phyloP scores from a whole-genome alignment of 2,329 filamentous ascomycete genomes.

The Didymella glomerata region DNA sequence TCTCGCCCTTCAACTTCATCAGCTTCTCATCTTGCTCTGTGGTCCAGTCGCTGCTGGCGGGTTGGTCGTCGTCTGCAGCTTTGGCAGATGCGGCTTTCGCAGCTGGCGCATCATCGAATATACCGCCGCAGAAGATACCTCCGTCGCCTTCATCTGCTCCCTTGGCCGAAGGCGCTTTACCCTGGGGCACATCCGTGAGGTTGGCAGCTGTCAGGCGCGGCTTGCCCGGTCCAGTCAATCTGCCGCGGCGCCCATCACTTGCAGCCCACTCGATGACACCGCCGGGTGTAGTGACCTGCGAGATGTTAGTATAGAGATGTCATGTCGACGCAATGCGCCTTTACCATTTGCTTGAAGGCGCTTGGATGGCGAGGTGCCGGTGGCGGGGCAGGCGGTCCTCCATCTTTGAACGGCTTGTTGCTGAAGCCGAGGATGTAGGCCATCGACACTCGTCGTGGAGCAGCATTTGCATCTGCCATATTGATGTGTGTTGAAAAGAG shows the following conservation, averaged over 20 bases:
- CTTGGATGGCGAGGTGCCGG: constrained; percentile 17
- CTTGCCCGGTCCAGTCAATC: constrained; percentile 29
- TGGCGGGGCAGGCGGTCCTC: constrained; percentile 24
- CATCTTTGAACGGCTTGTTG: constrained; percentile 42
- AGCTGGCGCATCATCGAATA: neutral
- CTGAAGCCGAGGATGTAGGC: constrained; percentile 42
- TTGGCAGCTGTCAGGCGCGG: constrained; percentile 26
- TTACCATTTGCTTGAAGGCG: constrained; percentile 28
- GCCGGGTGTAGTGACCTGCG: constrained; percentile 34
- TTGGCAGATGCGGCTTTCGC: neutral
- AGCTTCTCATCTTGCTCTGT: constrained; percentile 54
- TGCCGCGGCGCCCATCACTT: constrained; percentile 46
- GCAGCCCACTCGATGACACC: constrained; percentile 44
- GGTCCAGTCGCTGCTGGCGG: constrained; percentile 28
- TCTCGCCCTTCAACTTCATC: constrained; percentile 47
- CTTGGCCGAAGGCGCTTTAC: constrained; percentile 10
- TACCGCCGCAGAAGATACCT: neutral
- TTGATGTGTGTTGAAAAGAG: neutral
- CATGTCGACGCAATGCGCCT: rapidly evolving
- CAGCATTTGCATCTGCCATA: constrained; percentile 27
- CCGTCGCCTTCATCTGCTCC: neutral
- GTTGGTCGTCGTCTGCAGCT: neutral
- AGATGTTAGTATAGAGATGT: constrained; percentile 2
- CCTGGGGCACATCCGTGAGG: constrained; percentile 24
- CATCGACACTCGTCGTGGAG: constrained; percentile 35